Percentiles rank a stretch among this genome's conserved stretches.
These are phyloP conservation scores for Scheffersomyces coipomensis DNA, from an alignment of 805 yeast species.

Conservation along the genomic window DNA sequence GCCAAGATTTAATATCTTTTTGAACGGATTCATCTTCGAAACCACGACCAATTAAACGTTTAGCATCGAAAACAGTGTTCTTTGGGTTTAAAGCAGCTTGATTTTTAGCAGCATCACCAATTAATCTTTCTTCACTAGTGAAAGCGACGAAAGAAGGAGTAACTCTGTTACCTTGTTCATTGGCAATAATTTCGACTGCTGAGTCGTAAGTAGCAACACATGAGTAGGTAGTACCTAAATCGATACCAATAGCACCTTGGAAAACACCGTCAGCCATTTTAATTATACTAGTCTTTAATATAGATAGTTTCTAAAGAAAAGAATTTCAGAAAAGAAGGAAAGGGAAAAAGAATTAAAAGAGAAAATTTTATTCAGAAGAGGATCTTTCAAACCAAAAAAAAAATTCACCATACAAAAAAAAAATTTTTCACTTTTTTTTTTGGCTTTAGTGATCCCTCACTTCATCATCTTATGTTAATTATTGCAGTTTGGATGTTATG, in stretches of 20 bases:
- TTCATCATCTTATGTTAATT: background rate
- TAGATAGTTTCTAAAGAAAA: slow-evolving; percentile 4
- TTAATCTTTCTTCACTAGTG: slow-evolving; percentile 48
- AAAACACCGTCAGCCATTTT: slow-evolving; percentile 97
- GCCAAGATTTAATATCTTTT: slow-evolving; percentile 51
- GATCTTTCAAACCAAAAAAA: slow-evolving; percentile 3
- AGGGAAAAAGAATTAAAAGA: slow-evolving; percentile 4
- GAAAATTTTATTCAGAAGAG: slow-evolving; percentile 3
- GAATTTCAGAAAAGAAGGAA: slow-evolving; percentile 2
- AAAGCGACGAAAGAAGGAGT: slow-evolving; percentile 52
- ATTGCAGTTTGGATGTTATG: background rate
- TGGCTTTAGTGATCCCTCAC: background rate
- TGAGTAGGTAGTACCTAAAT: slow-evolving; percentile 52
- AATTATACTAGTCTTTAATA: slow-evolving; percentile 5
- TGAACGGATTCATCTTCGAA: slow-evolving; percentile 59
- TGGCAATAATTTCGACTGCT: slow-evolving; percentile 50
- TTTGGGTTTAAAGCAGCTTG: slow-evolving; percentile 52
- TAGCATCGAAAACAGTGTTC: slow-evolving; percentile 50
- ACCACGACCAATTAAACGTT: slow-evolving; percentile 60
- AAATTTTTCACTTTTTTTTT: slow-evolving; percentile 6
- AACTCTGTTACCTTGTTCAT: slow-evolving; percentile 53
- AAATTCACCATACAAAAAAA: slow-evolving; percentile 3
- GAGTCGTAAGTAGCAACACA: slow-evolving; percentile 51
- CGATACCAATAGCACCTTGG: slow-evolving; percentile 78
- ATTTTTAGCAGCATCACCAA: slow-evolving; percentile 52